Evolutionary conservation across 2,329 filamentous ascomycete genomes (phyloP).

Genomic region (Cladobotryum mycophilum): DNA sequence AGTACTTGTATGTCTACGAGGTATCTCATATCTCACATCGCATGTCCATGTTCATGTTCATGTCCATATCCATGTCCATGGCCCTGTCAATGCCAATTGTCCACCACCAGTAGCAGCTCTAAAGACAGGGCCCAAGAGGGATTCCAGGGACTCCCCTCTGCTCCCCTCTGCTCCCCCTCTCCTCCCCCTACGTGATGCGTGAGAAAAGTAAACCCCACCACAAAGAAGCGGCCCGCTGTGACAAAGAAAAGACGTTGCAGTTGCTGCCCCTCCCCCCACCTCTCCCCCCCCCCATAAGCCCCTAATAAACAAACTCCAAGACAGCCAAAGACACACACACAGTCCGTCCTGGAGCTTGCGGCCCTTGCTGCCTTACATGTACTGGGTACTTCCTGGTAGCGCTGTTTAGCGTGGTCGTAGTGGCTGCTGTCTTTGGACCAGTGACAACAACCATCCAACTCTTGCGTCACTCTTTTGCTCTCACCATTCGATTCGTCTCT

Average conservation of each 20-base stretch:
- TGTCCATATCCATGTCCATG: not conserved
- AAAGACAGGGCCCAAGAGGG: no score
- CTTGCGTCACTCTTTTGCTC: no score
- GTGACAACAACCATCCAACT: no score
- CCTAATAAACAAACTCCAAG: no score
- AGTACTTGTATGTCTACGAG: no score
- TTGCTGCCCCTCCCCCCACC: slow-evolving; percentile 10
- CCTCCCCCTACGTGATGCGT: not conserved
- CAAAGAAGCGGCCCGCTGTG: slow-evolving; percentile 9
- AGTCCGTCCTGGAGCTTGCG: no score
- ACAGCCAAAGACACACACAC: no score
- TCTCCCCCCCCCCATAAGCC: not conserved
- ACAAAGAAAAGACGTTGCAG: slow-evolving; percentile 7
- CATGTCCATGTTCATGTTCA: not conserved
- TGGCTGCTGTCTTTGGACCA: no score
- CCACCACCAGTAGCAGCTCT: not conserved
- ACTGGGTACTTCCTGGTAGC: no score
- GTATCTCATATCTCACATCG: not conserved
- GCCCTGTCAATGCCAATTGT: not conserved
- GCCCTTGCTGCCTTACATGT: no score
- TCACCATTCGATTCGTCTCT: no score
- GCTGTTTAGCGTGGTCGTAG: no score
- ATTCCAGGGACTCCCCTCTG: not conserved
- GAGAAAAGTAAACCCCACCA: not conserved
- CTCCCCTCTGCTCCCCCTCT: not conserved